Evolutionary conservation across 2,329 filamentous ascomycete species (phyloP).

Genomic region (Diaporthe aspalathi): DNA sequence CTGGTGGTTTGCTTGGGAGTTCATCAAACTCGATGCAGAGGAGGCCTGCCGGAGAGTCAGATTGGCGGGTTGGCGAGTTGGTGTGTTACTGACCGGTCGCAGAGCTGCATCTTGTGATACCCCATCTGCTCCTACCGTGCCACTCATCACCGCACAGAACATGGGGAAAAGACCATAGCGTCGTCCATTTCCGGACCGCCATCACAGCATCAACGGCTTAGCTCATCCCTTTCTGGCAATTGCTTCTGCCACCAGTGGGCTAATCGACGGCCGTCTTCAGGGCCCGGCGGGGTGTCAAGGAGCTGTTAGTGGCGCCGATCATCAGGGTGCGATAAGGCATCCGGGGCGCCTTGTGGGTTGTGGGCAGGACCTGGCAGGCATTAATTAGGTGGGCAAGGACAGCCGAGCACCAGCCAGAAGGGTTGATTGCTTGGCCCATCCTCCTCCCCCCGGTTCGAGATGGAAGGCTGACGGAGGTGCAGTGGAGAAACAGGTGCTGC

Average conservation of each 20-base stretch:
- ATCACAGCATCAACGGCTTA: background rate
- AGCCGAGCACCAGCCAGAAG: background rate
- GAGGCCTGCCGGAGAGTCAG: background rate
- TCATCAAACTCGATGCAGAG: background rate
- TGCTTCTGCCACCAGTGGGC: background rate
- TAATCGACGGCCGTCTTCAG: background rate
- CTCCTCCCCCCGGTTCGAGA: background rate
- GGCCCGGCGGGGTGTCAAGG: background rate
- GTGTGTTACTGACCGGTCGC: background rate
- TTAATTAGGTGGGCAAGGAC: no score
- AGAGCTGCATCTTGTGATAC: no score
- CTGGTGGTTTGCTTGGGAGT: background rate
- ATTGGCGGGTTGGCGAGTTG: background rate
- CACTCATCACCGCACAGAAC: background rate
- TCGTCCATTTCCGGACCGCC: background rate
- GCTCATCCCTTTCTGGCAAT: background rate
- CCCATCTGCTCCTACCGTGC: no score
- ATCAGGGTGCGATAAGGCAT: slow-evolving; percentile 10
- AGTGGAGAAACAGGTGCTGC: background rate
- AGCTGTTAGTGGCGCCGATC: slow-evolving; percentile 7
- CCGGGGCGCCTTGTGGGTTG: no score
- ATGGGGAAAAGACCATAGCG: background rate
- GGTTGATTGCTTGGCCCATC: background rate
- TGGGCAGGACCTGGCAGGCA: no score
- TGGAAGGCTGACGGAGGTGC: slow-evolving; percentile 12